Percentiles rank a stretch among this genome's conserved stretches.
Conservation (phyloP, 345 rosid species). For the Melastoma malabathricum region DNA sequence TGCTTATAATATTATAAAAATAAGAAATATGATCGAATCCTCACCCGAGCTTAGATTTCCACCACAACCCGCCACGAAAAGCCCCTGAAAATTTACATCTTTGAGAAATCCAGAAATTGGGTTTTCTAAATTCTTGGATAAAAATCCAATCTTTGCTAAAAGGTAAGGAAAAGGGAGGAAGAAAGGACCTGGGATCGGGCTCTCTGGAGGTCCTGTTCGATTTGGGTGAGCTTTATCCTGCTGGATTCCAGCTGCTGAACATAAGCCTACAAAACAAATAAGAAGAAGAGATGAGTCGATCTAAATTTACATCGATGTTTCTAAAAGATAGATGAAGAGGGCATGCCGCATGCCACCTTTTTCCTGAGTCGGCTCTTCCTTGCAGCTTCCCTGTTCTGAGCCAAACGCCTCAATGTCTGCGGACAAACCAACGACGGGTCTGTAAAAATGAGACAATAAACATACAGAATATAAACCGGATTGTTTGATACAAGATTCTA, state of each 20-base stretch:
- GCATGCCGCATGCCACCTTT: slow-evolving; percentile 31
- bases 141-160: too few species aligned
- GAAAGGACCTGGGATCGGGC: slow-evolving; percentile 72
- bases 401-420: slow-evolving; percentile 93
- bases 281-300: background rate
- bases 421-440: slow-evolving; percentile 6
- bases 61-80: slow-evolving; percentile 68
- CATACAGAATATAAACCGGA: background rate
- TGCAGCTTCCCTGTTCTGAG: slow-evolving; percentile 99
- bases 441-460: background rate
- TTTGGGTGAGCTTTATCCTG: slow-evolving; percentile 70
- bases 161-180: background rate
- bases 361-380: slow-evolving; percentile 93
- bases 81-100: slow-evolving; percentile 30
- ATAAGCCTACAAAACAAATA: slow-evolving; percentile 50
- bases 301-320: background rate
- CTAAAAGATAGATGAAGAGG: background rate
- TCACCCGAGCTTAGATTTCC: slow-evolving; percentile 73
- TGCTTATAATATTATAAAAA: too few species aligned
- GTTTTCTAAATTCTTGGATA: too few species aligned
- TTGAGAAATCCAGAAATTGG: too few species aligned
- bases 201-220: slow-evolving; percentile 95
- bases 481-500: slow-evolving; percentile 3
- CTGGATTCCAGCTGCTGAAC: slow-evolving; percentile 95
- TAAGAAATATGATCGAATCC: background rate